Evolutionary conservation across 2,329 filamentous ascomycete genomes (phyloP), one percentile per base, ranked within the genome.

Genomic region (Phaeosphaeria sp.): DNA sequence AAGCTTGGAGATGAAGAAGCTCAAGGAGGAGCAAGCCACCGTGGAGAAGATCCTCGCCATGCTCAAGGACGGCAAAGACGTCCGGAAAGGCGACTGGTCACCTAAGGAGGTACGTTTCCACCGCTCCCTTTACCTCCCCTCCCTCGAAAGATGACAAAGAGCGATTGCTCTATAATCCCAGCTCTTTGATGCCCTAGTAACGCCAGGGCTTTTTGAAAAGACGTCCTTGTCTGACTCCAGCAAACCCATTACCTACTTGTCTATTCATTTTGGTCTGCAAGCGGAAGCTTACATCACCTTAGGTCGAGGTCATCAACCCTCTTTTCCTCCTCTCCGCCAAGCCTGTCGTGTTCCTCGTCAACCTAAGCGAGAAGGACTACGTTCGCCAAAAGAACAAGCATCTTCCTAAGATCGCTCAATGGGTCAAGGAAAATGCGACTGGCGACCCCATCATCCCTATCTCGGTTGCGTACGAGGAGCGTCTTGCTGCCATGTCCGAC

Each of bases 361-460:
- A 99, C 83, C 83, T 99, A 61, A 97, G 92, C 63, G 96, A 99
- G 83, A 93, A 89, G 80, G 95, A 99, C 80, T 99, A 93, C 79
- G 89, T 97, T 75, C 90, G 95, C 74, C 95, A 98, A 84, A 99
- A 98, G 90, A 99, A 99, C 87, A 99, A 99, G 89, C 89, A 99
- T 82, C 87, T 99, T 55, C 87, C 91, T 67, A 95, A 94, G 83
- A 89, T 98, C 68, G 92, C 91, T 59, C 91, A 95, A 77, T 99
- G 95, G 95, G 89, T 97, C 79, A 96, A 98, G 83, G 87, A 91
- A 77, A 86, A 99, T 78, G 91, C 93, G 6, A 79, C 88, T 52
- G 93, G 92, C 56, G 93, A 97, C 74, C 91, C 93, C 51, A 89
- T 98, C 73, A 92, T 99, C 58, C 95, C 94, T 61, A 89, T 99